Evolutionary conservation across 306 rosid species (phyloP), one percentile per base, ranked within the genome.

Genomic region (Rosa persica): DNA sequence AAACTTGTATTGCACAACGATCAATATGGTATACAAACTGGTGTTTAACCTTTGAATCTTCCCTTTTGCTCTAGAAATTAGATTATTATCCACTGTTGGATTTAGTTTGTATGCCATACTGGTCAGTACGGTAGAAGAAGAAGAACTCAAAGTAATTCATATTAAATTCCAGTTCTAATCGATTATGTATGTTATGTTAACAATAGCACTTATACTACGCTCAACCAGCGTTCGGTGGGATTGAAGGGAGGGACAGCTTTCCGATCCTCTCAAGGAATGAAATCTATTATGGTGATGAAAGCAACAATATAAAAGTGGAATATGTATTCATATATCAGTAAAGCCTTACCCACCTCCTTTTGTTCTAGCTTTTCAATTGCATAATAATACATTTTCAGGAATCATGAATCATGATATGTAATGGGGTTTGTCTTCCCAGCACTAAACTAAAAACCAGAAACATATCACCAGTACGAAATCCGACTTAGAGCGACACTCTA

Each of bases 341-440:
- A 84, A 82, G 83, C 77, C 67, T 44, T 66, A 62, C 51, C 17
- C 67, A 51, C 83, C 60, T 54, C 40, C 15, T 19, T 19, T 67
- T 72, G 74, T 66, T 49, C 12, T 39, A 79, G 44, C 73, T 78
- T 79, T 80, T 75, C 72, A 64, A 60, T 12, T 22, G 81, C 86
- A 62, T 74, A 48, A 70, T 67, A 17, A 34, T 65, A 65, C 79
- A 78, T 43, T 43, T 11, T 8, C 46, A 43, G 46, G 46, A 43
- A 43, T 60, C 42, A 70, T 52, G 65, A 11, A 19, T 36, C 79
- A 48, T 36, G 15, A 66, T 16, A 36, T 65, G 44, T 43, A 70
- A 81, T 51, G 83, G 82, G 81, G 64, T 69, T 76, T 74, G 64
- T 69, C 78, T 74, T 54, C 76, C 77, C 58, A 78, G 62, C 85